Evolutionary conservation across 495 filamentous ascomycete species (phyloP), one percentile per base, ranked within the genome.

Genomic region (Penicillium coffeae): DNA sequence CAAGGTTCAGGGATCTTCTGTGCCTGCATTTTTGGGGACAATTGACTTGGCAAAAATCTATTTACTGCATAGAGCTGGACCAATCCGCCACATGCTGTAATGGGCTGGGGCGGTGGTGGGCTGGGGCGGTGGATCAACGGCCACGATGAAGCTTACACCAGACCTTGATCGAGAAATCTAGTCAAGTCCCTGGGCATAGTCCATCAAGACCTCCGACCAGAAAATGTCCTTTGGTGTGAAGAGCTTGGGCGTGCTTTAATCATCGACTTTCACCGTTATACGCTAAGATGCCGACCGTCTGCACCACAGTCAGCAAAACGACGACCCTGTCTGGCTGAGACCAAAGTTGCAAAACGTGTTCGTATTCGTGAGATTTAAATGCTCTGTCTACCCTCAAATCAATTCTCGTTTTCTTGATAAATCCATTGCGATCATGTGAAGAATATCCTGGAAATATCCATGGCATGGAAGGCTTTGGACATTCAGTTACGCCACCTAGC

Each of bases 41-140:
- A 64, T 79, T 34, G 62, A 76, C 52, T 50, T 76, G 18, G 46
- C 50, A 3, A 14, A 36, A 4, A 53, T 63, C 5, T 70, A 69
- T 38, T 68, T 64, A 37, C 62, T 69, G 16, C 62, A 72, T 52
- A 47, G 60, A 13, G 57, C 58, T n/a, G 66, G 74, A 7, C 48
- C 56, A 33, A 72, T 78, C 45, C 51, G 70, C 25, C 62, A 77
- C 47, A 71, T 78, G 57, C 54, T 75, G 51, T 80, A 13, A 64
- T 80, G 48, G 72, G 58, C 7, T 78, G 65, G 70, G 75, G 50
- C 30, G 67, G 69, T 9, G 37, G 20, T 6, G 20, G n/a, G 58
- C 7, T 78, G 65, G 70, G 75, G 50, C 30, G 67, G 69, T 9
- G 37, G 20, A 21, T 18, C 3, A 8, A 40, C 19, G 20, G 38